These are phyloP conservation scores for Hypericum androsaemum DNA, from an alignment of 345 rosid species.

Conservation along the genomic window DNA sequence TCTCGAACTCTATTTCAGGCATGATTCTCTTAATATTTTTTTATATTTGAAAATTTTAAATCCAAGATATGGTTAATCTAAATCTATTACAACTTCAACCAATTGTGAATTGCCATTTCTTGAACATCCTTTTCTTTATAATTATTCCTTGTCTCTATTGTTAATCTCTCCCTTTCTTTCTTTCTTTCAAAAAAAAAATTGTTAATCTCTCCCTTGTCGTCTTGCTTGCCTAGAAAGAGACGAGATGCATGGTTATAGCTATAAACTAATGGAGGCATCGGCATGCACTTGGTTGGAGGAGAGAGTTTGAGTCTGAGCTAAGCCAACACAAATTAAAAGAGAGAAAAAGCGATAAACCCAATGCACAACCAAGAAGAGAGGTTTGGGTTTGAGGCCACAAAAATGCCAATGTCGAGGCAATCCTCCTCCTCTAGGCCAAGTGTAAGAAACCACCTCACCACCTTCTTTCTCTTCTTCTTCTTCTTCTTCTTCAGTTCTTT, in stretches of 20 bases:
- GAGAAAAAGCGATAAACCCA: slow-evolving; percentile 35
- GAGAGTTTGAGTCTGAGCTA: slow-evolving; percentile 14
- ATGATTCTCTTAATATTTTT: no score
- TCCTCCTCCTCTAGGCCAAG: slow-evolving; percentile 19
- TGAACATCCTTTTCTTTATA: background rate
- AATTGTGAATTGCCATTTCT: no score
- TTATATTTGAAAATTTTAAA: no score
- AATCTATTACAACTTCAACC: no score
- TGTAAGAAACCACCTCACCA: slow-evolving; percentile 12
- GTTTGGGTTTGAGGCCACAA: slow-evolving; percentile 48
- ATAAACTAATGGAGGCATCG: slow-evolving; percentile 1
- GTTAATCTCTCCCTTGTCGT: slow-evolving; percentile 18
- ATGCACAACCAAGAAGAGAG: slow-evolving; percentile 44
- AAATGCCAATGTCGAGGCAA: slow-evolving; percentile 37
- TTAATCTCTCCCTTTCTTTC: slow-evolving; percentile 24
- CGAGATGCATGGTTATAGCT: slow-evolving; percentile 4
- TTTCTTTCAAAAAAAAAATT: no score
- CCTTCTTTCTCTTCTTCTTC: slow-evolving; percentile 19
- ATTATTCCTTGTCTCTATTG: slow-evolving; percentile 10
- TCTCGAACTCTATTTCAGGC: no score
- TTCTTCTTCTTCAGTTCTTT: slow-evolving; percentile 15
- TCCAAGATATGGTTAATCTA: no score
- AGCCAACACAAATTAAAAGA: slow-evolving; percentile 8
- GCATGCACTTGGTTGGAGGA: background rate
- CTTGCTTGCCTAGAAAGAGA: slow-evolving; percentile 44